Evolutionary conservation across 2,329 filamentous ascomycete species (phyloP), one percentile per base, ranked within the genome.

Genomic region (Beauveria caledonica): DNA sequence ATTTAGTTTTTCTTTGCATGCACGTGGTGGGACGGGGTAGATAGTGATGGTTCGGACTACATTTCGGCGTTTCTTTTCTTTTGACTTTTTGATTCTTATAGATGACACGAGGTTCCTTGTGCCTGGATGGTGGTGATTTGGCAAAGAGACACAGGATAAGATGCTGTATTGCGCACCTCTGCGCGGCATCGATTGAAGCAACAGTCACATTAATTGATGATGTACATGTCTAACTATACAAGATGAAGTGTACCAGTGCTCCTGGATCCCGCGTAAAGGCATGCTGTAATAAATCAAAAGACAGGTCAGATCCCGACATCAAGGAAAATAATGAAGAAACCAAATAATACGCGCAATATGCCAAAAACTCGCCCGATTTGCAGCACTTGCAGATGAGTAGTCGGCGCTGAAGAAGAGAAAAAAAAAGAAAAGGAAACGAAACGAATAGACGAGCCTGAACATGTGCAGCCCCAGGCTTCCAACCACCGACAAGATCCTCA

Each of bases 191-290:
- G 13, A 13, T 58, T 29, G 23, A 50, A 58, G 23, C 45, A 48
- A 36, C 46, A 33, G 33, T 51, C 23, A 39, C 56, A 51, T 50
- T 51, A 51, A 42, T 33, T 15, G 21, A 44, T 58, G 46, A 29
- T 50, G 56, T 58, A 58, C 56, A 58, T 42, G 56, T 58, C 23
- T 58, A 58, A 58, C 36, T 61, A 59, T 61, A 61, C 53, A 58
- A 49, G 49, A 56, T 53, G 39, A 57, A 39, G 25, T 19, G 23
- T 36, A 45, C 56, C 25, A 25, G 21, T 42, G 10, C 44, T 46
- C 23, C 25, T 21, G 36, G n/a, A 8, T 44, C 42, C 29, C 19
- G 15, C 17, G 29, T 40, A 9, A 40, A 25, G 23, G 13, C 13
- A 49, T 40, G 44, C 39, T 48, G 17, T n/a, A 40, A n/a, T 39